phyloP scores from a whole-genome alignment of 805 yeast species.

The Candida taoyuanica region DNA sequence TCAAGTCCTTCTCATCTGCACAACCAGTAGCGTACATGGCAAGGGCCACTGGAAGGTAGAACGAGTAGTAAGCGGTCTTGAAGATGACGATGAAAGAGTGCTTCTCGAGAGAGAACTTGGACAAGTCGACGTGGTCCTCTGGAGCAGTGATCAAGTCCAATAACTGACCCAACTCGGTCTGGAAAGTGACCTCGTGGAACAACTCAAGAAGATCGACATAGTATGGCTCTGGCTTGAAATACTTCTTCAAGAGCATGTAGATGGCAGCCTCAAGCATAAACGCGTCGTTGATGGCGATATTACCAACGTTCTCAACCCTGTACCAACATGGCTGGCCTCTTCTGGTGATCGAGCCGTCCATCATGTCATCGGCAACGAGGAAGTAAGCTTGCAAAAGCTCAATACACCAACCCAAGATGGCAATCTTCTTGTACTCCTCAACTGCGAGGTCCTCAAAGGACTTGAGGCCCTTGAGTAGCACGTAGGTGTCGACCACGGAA shows the following conservation, averaged over 20 bases:
- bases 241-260: conserved; percentile 80
- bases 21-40: conserved; percentile 93
- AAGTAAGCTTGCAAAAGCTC: conserved; percentile 95
- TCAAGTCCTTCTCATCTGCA: conserved; percentile 62
- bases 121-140: conserved; percentile 86
- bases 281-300: conserved; percentile 95
- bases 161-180: conserved; percentile 95
- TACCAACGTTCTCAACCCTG: conserved; percentile 70
- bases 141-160: conserved; percentile 96
- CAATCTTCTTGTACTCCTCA: conserved; percentile 77
- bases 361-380: conserved; percentile 96
- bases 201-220: conserved; percentile 88
- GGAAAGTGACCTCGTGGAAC: conserved; percentile 96
- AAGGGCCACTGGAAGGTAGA: conserved; percentile 94
- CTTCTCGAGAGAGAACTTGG: conserved; percentile 79
- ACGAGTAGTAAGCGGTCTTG: conserved; percentile 97
- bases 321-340: conserved; percentile 99
- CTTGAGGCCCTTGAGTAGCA: conserved; percentile 62
- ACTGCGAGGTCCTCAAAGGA: conserved; percentile 52
- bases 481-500: conserved; percentile 91
- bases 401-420: conserved; percentile 91
- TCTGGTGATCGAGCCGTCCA: conserved; percentile 95
- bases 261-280: conserved; percentile 96
- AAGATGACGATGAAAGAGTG: conserved; percentile 93
- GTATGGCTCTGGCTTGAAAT: conserved; percentile 76